phyloP scores from a whole-genome alignment of 108 stramenopile species.

The Skeletonema potamos region DNA sequence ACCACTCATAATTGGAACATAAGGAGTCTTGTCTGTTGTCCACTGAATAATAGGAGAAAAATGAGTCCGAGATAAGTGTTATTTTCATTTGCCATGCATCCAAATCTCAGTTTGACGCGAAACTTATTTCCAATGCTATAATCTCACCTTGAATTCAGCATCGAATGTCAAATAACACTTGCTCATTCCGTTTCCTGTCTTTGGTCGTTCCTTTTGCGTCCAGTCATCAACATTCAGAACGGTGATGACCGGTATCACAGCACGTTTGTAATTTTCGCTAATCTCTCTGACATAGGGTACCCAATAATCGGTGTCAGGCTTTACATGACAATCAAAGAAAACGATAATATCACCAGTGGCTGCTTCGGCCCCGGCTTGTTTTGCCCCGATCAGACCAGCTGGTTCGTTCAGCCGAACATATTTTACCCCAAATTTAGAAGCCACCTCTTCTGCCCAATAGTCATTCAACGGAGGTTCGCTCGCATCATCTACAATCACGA shows the following conservation, averaged over 20 bases:
- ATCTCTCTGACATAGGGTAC: slow-evolving; percentile 31
- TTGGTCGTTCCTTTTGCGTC: slow-evolving; percentile 29
- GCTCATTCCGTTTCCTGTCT: slow-evolving; percentile 39
- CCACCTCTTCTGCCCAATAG: slow-evolving; percentile 22
- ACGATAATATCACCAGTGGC: slow-evolving; percentile 45
- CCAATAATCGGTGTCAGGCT: slow-evolving; percentile 42
- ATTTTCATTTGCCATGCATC: not conserved
- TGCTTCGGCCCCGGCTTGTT: slow-evolving; percentile 38
- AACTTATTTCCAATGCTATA: not conserved
- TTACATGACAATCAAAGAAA: slow-evolving; percentile 47
- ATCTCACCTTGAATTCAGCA: slow-evolving; percentile 45
- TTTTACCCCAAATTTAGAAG: slow-evolving; percentile 33
- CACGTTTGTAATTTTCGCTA: slow-evolving; percentile 41
- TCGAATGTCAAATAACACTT: slow-evolving; percentile 49
- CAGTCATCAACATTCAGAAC: slow-evolving; percentile 43
- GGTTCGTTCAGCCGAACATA: slow-evolving; percentile 33
- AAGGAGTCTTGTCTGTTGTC: slow-evolving; percentile 23
- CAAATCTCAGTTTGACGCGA: not conserved
- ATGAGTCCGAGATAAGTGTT: not conserved
- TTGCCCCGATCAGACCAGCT: slow-evolving; percentile 39
- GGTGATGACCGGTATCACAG: slow-evolving; percentile 40
- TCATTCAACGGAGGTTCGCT: slow-evolving; percentile 30
- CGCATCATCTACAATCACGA: slow-evolving; percentile 42
- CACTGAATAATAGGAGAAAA: not conserved
- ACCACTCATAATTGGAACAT: slow-evolving; percentile 45